Base-by-base conservation (phyloP, 202 grass and related monocot species). In the Hordeum pubiflorum region DNA sequence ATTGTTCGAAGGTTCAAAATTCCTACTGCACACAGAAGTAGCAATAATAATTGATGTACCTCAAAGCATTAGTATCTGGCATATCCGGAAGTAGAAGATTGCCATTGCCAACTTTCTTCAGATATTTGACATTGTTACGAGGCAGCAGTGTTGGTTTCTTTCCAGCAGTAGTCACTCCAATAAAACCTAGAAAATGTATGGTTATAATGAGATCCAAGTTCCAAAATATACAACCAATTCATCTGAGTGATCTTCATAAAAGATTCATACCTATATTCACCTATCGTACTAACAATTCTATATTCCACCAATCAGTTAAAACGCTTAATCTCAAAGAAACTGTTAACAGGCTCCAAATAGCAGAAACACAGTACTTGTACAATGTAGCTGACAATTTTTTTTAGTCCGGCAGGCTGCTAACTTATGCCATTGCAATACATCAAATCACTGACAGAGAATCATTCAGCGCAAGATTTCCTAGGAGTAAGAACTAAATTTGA, bases 121-220 rank as follows among this genome's bases (percentile, higher is more conserved):
- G 20, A 86, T 14, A 62, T 64, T 82, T 82, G 32, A 38, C 46
- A 52, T 62, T 64, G 23, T 69, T 68, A 69, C 36, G 44, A 70
- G 56, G 23, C 13, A 72, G 72, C 56, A 78, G 13, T 38, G 48
- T 57, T 11, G 72, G 43, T 85, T 82, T 86, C 78, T 82, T 86
- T 74, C 82, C 74, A 54, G 78, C 74, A 67, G 73, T 72, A 67
- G 79, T 59, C 78, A 39, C 72, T 59, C 66, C 79, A 86, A 11
- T 64, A 73, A 61, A 82, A 82, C 79, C 87, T 89, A 86, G 29
- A 82, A 54, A 41, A 60, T 37, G 39, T 32, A 58, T 54, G 58
- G 50, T 60, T 33, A 85, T 5, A 67, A 73, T 77, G 50, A 78
- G 58, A 71, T 84, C 86, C 32, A 79, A 80, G 63, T 68, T 76